These are phyloP conservation scores for Purpureocillium lavendulum DNA, from an alignment of 2,329 filamentous ascomycete genomes.

Conservation along the genomic window DNA sequence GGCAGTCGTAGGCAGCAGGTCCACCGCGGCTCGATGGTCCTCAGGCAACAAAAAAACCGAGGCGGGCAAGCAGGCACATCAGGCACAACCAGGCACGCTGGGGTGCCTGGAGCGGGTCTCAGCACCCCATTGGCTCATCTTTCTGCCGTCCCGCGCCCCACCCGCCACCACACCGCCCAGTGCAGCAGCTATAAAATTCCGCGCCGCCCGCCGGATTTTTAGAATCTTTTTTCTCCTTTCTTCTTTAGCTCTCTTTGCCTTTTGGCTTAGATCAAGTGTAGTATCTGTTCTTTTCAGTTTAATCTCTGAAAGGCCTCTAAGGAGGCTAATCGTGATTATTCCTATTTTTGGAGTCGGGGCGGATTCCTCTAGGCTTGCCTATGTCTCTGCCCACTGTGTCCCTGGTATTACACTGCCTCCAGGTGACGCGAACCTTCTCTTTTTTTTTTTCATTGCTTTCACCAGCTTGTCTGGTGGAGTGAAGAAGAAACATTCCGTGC, in stretches of 20 bases:
- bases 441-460: slow-evolving; percentile 28
- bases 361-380: slow-evolving; percentile 32
- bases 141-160: background rate
- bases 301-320: slow-evolving; percentile 82
- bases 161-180: slow-evolving; percentile 6
- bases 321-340: slow-evolving; percentile 70
- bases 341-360: slow-evolving; percentile 46
- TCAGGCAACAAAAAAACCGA: too few species aligned
- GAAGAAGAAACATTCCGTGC: slow-evolving; percentile 23
- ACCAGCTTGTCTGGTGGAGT: slow-evolving; percentile 26
- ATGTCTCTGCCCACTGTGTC: slow-evolving; percentile 31
- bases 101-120: too few species aligned
- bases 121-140: background rate
- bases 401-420: slow-evolving; percentile 38
- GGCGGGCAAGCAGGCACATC: too few species aligned
- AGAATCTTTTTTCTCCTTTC: slow-evolving; percentile 20
- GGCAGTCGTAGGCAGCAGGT: too few species aligned
- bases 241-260: slow-evolving; percentile 37
- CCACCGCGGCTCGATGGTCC: too few species aligned
- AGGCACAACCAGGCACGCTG: too few species aligned
- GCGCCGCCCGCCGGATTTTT: slow-evolving; percentile 5
- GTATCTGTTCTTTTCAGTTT: slow-evolving; percentile 97
- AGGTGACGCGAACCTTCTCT: slow-evolving; percentile 32
- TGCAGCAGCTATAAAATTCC: slow-evolving; percentile 15
- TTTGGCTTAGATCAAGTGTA: slow-evolving; percentile 87